Base-by-base conservation (phyloP, 1,284 basidiomycete species). In the Sporisorium graminicola region DNA sequence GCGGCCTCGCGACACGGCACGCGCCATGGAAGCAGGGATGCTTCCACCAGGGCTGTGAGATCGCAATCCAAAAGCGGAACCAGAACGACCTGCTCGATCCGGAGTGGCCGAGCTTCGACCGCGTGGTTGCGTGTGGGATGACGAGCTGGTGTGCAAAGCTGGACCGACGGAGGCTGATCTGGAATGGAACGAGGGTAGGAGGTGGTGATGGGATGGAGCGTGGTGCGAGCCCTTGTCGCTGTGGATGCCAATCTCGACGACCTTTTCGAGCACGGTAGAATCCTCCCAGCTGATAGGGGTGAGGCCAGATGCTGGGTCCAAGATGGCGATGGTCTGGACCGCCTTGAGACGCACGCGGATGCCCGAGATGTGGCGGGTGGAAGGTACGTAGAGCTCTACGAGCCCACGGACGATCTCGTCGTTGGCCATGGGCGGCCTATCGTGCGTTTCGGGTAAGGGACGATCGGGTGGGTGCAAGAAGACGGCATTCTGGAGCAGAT, bases 341-440 rank as follows among this genome's bases (percentile, higher is more conserved):
- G 76, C 83, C 44, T 78, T 72, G 9, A 85, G 55, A 20, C 82
- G 78, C 7, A 85, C 82, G 22, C 81, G 74, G 57, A 85, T 80
- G 37, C 81, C 84, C 4, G 78, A 74, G 35, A 85, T 84, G 56
- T 80, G 78, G 14, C 84, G 77, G 9, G 68, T 70, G 20, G 79
- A 73, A 16, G 84, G 84, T 3, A 82, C 82, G 53, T 80, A 76
- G 53, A 85, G 71, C 63, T 85, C 83, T 31, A 85, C 79, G 18
- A 85, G 71, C 14, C 84, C 84, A 8, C 83, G 75, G 12, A 85
- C 81, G 35, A 85, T 70, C 54, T 82, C 82, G 65, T 85, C 84
- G 52, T 81, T 81, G 33, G 81, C 77, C 57, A 80, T 74, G 9
- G 84, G 84, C 8, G 82, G 82, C 9, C 65, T 50, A 31, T 79